These are phyloP conservation scores for Erodium chrysanthum DNA, from an alignment of 441 rosid genomes.

Conservation along the genomic window DNA sequence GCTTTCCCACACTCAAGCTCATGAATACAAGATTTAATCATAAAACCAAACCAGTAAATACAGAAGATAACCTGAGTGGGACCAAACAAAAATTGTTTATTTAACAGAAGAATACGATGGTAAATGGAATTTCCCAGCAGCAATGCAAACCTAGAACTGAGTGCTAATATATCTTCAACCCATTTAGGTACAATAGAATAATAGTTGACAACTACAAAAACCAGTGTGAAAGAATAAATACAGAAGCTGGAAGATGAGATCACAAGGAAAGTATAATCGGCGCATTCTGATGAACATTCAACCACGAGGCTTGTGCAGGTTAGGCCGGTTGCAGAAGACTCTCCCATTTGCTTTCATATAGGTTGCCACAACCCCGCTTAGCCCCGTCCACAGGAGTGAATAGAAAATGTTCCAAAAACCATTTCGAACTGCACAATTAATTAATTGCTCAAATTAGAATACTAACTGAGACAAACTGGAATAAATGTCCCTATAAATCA, in stretches of 20 bases:
- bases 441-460: neutral
- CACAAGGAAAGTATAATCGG: constrained; percentile 7
- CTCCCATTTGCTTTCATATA: constrained; percentile 2
- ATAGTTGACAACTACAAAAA: neutral
- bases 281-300: neutral
- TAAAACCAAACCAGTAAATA: no score
- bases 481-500: neutral
- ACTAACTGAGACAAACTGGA: neutral
- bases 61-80: no score
- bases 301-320: neutral
- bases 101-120: no score
- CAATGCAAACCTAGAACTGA: neutral
- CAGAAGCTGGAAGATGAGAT: constrained; percentile 12
- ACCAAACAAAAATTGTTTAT: no score
- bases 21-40: no score
- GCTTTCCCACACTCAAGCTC: no score
- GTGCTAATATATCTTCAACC: neutral
- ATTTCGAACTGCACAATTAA: constrained; percentile 38
- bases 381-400: neutral
- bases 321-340: constrained; percentile 1
- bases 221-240: constrained; percentile 16
- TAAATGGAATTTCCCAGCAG: neutral
- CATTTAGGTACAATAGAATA: neutral
- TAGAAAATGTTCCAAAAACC: constrained; percentile 2
- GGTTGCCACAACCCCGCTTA: neutral